Percentiles rank a stretch among this genome's conserved stretches.
Conservation (phyloP, 2,329 filamentous ascomycete genomes). For the Alternaria incomplexa region DNA sequence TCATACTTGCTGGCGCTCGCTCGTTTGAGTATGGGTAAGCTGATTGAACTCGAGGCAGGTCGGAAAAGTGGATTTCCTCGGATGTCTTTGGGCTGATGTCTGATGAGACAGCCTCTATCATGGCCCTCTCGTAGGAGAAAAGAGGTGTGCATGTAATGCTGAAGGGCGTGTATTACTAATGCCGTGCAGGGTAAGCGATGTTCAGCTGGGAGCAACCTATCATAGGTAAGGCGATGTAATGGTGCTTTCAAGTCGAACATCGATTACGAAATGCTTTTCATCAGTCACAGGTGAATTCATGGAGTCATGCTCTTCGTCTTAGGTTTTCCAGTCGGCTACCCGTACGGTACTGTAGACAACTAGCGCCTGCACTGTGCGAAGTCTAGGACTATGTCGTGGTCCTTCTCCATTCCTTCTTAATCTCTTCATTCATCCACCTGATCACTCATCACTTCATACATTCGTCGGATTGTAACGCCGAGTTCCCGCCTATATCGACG, state of each 20-base stretch:
- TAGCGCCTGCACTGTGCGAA: no score
- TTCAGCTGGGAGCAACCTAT: background rate
- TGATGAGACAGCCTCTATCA: no score
- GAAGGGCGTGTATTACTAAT: no score
- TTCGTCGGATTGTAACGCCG: background rate
- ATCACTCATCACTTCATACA: background rate
- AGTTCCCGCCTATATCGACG: background rate
- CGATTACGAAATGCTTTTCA: background rate
- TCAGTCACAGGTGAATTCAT: no score
- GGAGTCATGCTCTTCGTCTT: no score
- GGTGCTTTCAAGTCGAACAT: background rate
- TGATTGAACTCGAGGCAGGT: background rate
- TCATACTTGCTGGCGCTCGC: slow-evolving; percentile 13
- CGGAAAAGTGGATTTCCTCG: background rate
- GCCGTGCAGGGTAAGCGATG: no score
- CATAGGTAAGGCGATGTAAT: background rate
- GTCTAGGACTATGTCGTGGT: background rate
- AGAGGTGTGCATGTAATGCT: no score
- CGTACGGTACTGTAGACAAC: background rate
- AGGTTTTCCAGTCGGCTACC: no score
- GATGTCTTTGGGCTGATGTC: background rate
- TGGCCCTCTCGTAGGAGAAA: no score
- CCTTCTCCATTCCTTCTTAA: background rate
- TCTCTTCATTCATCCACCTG: background rate
- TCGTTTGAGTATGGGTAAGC: background rate